phyloP scores from a whole-genome alignment of 2,329 filamentous ascomycete species.

The Ophiosphaerella narmari region DNA sequence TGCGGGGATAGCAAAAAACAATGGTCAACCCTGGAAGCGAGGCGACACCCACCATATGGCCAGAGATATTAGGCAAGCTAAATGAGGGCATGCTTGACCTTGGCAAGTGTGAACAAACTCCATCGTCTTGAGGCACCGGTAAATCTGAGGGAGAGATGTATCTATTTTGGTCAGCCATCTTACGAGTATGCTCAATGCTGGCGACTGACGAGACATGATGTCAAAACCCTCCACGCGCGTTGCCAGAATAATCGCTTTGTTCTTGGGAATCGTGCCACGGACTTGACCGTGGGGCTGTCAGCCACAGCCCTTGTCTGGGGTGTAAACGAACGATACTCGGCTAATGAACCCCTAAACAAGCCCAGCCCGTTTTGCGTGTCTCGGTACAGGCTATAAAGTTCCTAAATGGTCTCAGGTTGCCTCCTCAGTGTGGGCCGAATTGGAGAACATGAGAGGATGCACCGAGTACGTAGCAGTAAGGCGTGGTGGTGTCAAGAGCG shows the following conservation, averaged over 20 bases:
- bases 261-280: not conserved
- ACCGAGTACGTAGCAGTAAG: too few relatives aligned
- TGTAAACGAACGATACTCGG: not conserved
- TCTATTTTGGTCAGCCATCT: slow-evolving; percentile 21
- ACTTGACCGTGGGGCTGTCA: not conserved
- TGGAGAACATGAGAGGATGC: too few relatives aligned
- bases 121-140: slow-evolving; percentile 48
- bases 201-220: slow-evolving; percentile 25
- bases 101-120: slow-evolving; percentile 47
- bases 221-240: not conserved
- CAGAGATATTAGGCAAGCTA: slow-evolving; percentile 40
- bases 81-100: slow-evolving; percentile 33
- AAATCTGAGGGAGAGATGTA: slow-evolving; percentile 39
- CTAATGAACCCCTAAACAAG: not conserved
- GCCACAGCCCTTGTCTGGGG: not conserved
- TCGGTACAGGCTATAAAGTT: too few relatives aligned
- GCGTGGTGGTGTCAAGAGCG: too few relatives aligned
- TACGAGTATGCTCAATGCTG: slow-evolving; percentile 2
- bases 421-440: too few relatives aligned
- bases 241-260: too few relatives aligned
- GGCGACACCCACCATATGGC: slow-evolving; percentile 35
- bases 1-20: slow-evolving; percentile 51
- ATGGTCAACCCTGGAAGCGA: slow-evolving; percentile 45
- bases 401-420: too few relatives aligned
- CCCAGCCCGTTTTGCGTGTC: not conserved